Conservation (phyloP, 2,329 filamentous ascomycete species). For the Scedosporium dehoogii region DNA sequence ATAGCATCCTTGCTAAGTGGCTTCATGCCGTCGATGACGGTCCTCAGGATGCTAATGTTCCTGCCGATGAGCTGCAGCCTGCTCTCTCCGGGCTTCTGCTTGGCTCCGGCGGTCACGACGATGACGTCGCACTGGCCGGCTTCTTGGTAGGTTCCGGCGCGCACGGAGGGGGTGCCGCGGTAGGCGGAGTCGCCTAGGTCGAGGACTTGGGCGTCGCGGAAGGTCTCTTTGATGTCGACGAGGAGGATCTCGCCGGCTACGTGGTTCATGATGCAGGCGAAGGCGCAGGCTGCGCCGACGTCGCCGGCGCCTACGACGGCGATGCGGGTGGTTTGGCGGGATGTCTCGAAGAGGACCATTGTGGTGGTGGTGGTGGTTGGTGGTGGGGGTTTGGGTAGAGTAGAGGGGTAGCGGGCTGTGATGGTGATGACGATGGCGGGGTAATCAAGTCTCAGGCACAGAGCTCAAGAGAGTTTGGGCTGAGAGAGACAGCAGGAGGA, state of each 20-base stretch:
- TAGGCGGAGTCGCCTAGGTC: constrained; percentile 6
- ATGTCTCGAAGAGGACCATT: constrained; percentile 3
- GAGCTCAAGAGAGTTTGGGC: too few species aligned
- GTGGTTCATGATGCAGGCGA: constrained; percentile 7
- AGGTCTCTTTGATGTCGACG: constrained; percentile 4
- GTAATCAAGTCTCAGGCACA: neutral
- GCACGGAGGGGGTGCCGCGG: constrained; percentile 4
- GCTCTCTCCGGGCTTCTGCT: constrained; percentile 5
- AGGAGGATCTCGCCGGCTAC: constrained; percentile 7
- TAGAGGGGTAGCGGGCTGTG: neutral
- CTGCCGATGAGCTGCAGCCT: constrained; percentile 5
- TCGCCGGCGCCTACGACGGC: constrained; percentile 6
- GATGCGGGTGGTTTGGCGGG: constrained; percentile 5
- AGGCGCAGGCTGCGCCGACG: constrained; percentile 6
- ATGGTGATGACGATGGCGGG: neutral
- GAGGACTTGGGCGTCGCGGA: constrained; percentile 3
- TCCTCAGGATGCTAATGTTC: constrained; percentile 2
- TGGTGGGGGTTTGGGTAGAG: neutral
- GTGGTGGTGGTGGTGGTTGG: neutral
- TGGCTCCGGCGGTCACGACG: constrained; percentile 4
- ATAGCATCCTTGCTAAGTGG: constrained; percentile 2
- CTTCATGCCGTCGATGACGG: constrained; percentile 3
- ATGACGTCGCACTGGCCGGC: constrained; percentile 5
- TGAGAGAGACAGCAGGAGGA: too few species aligned
- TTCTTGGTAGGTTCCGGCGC: neutral